These are phyloP conservation scores for Noccaea caerulescens DNA, from an alignment of 345 rosid species.

Conservation along the genomic window DNA sequence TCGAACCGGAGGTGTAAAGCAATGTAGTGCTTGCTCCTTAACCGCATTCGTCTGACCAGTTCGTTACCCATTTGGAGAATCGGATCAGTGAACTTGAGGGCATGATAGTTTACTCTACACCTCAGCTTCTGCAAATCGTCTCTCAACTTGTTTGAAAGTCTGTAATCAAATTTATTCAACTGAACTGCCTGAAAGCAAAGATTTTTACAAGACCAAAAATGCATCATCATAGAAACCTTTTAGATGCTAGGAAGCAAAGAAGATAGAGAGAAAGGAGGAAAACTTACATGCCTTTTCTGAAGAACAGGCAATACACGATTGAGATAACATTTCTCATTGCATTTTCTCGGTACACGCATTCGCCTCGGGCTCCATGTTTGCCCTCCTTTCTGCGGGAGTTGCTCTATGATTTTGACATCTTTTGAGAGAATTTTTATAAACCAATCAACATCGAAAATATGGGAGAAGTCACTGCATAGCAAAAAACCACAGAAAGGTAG, in stretches of 20 bases:
- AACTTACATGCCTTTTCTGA: slow-evolving; percentile 99
- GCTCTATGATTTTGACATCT: slow-evolving; percentile 87
- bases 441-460: slow-evolving; percentile 84
- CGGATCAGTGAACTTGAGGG: slow-evolving; percentile 83
- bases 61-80: slow-evolving; percentile 74
- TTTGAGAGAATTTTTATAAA: slow-evolving; percentile 78
- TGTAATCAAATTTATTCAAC: slow-evolving; percentile 85
- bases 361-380: slow-evolving; percentile 55
- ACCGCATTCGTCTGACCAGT: slow-evolving; percentile 75
- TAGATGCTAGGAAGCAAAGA: background rate
- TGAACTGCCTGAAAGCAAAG: slow-evolving; percentile 72
- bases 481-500: background rate
- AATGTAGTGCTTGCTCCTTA: slow-evolving; percentile 75
- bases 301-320: slow-evolving; percentile 90
- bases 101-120: slow-evolving; percentile 94
- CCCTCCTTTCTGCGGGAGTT: slow-evolving; percentile 76
- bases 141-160: slow-evolving; percentile 87
- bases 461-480: slow-evolving; percentile 72
- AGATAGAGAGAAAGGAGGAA: slow-evolving; percentile 39
- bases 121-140: slow-evolving; percentile 87
- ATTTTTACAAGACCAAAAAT: slow-evolving; percentile 12
- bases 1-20: slow-evolving; percentile 99
- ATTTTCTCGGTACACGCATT: slow-evolving; percentile 97
- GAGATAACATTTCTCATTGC: slow-evolving; percentile 84
- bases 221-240: background rate